Percentiles rank a stretch among this genome's conserved stretches.
Conservation (phyloP, 2,329 filamentous ascomycete genomes). For the Scedosporium aurantiacum region DNA sequence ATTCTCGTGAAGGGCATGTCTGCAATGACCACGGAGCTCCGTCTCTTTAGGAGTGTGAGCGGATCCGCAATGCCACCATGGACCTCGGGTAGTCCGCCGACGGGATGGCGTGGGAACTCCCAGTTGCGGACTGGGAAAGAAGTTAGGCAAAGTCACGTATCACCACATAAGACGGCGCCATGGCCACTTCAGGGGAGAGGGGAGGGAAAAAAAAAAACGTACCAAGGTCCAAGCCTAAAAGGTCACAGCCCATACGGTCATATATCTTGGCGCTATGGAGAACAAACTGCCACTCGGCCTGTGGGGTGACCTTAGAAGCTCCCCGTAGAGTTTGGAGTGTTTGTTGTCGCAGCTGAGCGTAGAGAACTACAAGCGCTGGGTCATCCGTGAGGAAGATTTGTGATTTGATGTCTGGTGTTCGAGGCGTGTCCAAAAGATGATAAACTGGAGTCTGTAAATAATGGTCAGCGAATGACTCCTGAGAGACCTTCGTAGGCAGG, state of each 20-base stretch:
- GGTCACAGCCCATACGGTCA: conserved; percentile 84
- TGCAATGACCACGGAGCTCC: conserved; percentile 70
- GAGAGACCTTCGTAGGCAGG: background rate
- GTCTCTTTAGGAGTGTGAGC: conserved; percentile 54
- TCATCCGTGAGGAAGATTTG: conserved; percentile 83
- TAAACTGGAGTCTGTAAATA: conserved; percentile 59
- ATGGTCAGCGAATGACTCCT: background rate
- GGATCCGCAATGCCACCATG: conserved; percentile 46
- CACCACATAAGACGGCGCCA: background rate
- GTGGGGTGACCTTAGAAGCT: conserved; percentile 68
- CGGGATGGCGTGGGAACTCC: conserved; percentile 56
- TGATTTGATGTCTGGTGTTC: conserved; percentile 58
- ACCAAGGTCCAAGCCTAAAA: conserved; percentile 78
- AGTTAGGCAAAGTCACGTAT: background rate
- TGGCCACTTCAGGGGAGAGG: background rate
- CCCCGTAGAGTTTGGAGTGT: conserved; percentile 75
- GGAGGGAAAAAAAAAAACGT: conserved; percentile 18
- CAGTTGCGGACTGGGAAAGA: conserved; percentile 56
- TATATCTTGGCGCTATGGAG: conserved; percentile 76
- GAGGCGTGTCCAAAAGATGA: conserved; percentile 57
- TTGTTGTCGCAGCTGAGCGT: conserved; percentile 72
- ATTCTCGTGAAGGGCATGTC: conserved; percentile 46
- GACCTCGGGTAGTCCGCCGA: conserved; percentile 19
- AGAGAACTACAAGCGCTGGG: conserved; percentile 76
- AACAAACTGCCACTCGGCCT: conserved; percentile 80